Base-by-base conservation (phyloP, 164 flowering plant species). In the Tinospora cordifolia region DNA sequence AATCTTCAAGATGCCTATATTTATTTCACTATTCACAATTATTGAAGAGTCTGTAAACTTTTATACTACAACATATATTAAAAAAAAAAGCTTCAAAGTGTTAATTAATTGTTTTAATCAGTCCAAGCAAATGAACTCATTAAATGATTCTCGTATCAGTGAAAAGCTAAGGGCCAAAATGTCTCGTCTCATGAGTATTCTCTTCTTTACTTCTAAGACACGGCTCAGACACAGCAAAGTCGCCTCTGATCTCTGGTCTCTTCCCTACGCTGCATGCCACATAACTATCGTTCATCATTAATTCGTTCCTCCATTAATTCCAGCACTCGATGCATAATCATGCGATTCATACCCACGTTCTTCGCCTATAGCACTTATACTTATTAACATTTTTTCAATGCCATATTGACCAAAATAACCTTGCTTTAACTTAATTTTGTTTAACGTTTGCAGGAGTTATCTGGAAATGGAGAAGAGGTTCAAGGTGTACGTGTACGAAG, bases 401-500 rank as follows among this genome's bases (percentile, higher is more conserved):
- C 62, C n/a, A n/a, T n/a, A n/a, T n/a, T n/a, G n/a, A n/a, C n/a
- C n/a, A n/a, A n/a, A n/a, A n/a, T n/a, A n/a, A n/a, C n/a, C n/a
- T n/a, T n/a, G n/a, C 62, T 21, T 57, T 9, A n/a, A 63, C 15
- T 27, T 8, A 13, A 30, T 65, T 38, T 17, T n/a, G 10, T 65
- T 8, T 12, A 5, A 22, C 3, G 6, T n/a, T 66, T 21, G 54
- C 85, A 89, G 95, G 84, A 91, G 93, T 66, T 88, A 89, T 46
- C 0, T 66, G 30, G 88, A 89, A 76, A 90, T 90, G 97, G 93
- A 91, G 78, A 89, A 67, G 73, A 78, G 82, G 66, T 82, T 91
- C 72, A 86, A 84, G 76, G 83, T 89, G 14, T 88, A 82, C 46
- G 82, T 86, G 25, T 91, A 89, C 68, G 60, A 77, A 34, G 95